Conservation (phyloP, 2,329 filamentous ascomycete species). For the Pyrenochaeta sp. region DNA sequence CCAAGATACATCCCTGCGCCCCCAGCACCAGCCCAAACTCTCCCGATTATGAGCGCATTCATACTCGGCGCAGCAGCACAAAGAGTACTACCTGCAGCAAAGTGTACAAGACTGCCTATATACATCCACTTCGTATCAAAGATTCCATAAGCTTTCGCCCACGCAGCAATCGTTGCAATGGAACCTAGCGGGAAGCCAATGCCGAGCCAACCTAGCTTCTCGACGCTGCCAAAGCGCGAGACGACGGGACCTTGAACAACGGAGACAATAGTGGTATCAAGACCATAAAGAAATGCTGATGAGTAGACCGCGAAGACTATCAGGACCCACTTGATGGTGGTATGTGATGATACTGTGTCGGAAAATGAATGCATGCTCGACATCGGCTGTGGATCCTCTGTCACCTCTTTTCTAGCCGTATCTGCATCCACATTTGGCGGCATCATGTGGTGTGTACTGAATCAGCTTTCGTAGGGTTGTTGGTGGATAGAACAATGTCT, state of each 20-base stretch:
- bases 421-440: neutral
- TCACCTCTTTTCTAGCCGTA: neutral
- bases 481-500: neutral
- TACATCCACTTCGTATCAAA: constrained; percentile 57
- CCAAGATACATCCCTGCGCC: constrained; percentile 52
- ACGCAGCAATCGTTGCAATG: constrained; percentile 18
- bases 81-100: constrained; percentile 44
- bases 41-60: constrained; percentile 49
- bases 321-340: neutral
- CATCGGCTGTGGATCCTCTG: neutral
- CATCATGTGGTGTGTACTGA: neutral
- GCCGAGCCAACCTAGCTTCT: constrained; percentile 34
- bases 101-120: constrained; percentile 22
- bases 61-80: constrained; percentile 46
- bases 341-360: neutral
- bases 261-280: constrained; percentile 40
- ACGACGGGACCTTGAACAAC: constrained; percentile 40
- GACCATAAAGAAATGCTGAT: constrained; percentile 20
- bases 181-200: constrained; percentile 41
- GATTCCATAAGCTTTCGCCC: constrained; percentile 50
- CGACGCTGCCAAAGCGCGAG: constrained; percentile 35
- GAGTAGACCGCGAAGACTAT: neutral
- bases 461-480: neutral
- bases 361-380: too few relatives aligned
- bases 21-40: constrained; percentile 56